phyloP scores from a whole-genome alignment of 805 yeast genomes.

The Priceomyces melissophilus region DNA sequence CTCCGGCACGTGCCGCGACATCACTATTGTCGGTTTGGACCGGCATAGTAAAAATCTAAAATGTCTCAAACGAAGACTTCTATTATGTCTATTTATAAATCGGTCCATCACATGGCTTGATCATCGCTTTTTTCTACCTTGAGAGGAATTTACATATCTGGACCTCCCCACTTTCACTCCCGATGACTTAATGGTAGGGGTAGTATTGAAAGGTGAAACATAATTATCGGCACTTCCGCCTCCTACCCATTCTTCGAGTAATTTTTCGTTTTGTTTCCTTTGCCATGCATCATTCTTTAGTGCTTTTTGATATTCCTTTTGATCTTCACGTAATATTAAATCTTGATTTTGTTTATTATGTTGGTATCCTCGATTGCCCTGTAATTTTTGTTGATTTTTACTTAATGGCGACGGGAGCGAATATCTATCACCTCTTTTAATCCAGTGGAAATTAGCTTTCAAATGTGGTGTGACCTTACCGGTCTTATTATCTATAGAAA shows the following conservation, averaged over 20 bases:
- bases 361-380: constrained; percentile 78
- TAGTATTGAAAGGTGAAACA: constrained; percentile 72
- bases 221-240: constrained; percentile 89
- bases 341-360: constrained; percentile 63
- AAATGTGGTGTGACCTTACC: constrained; percentile 87
- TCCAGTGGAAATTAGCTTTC: constrained; percentile 92
- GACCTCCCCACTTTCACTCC: constrained; percentile 86
- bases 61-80: not conserved
- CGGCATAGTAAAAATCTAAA: no score
- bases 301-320: constrained; percentile 87
- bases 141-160: constrained; percentile 69
- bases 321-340: constrained; percentile 79
- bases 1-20: no score
- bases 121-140: constrained; percentile 20
- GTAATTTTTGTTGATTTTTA: constrained; percentile 63
- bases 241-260: constrained; percentile 85
- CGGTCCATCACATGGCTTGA: not conserved
- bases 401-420: constrained; percentile 86
- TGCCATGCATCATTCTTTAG: constrained; percentile 86
- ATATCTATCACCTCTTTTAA: constrained; percentile 77
- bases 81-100: not conserved
- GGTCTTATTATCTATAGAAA: constrained; percentile 70
- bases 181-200: constrained; percentile 44
- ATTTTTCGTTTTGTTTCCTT: constrained; percentile 79
- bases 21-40: no score